These are phyloP conservation scores for Ceratobasidium sp. DNA, from an alignment of 1,284 basidiomycete genomes.

Conservation along the genomic window DNA sequence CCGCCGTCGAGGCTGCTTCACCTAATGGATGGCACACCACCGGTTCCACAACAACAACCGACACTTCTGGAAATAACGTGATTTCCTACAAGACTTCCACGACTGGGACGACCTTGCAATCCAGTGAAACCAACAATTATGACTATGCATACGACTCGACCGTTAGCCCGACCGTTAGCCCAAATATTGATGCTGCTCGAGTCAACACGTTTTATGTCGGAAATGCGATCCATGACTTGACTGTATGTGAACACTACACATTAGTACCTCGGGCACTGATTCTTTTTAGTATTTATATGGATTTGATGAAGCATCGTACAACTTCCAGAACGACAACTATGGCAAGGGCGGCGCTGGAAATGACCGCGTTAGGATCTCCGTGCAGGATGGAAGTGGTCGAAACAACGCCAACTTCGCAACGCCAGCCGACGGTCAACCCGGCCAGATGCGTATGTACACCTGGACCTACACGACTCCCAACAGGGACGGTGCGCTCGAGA, in stretches of 20 bases:
- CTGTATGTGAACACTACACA: background rate
- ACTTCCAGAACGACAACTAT: constrained; percentile 42
- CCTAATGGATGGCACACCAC: constrained; percentile 39
- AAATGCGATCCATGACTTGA: constrained; percentile 7
- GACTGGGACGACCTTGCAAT: background rate
- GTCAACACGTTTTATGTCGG: constrained; percentile 34
- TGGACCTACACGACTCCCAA: constrained; percentile 38
- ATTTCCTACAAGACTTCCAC: background rate
- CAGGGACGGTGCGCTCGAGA: constrained; percentile 37
- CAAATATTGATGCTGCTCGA: constrained; percentile 26
- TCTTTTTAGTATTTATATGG: constrained; percentile 38
- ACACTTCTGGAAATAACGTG: constrained; percentile 27
- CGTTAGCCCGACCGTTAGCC: background rate
- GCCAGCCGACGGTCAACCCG: constrained; percentile 32
- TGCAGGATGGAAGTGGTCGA: constrained; percentile 38
- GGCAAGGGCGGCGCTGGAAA: constrained; percentile 38
- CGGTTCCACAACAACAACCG: background rate
- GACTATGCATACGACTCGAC: constrained; percentile 7
- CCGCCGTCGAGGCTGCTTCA: constrained; percentile 32
- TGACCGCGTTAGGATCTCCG: constrained; percentile 38
- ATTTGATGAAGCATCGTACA: constrained; percentile 40
- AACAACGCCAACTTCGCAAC: constrained; percentile 41
- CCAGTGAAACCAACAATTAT: constrained; percentile 5
- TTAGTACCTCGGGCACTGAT: background rate
- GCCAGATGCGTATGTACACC: constrained; percentile 36